phyloP scores from a whole-genome alignment of 1,284 basidiomycete genomes.

The Pseudozyma sp. region DNA sequence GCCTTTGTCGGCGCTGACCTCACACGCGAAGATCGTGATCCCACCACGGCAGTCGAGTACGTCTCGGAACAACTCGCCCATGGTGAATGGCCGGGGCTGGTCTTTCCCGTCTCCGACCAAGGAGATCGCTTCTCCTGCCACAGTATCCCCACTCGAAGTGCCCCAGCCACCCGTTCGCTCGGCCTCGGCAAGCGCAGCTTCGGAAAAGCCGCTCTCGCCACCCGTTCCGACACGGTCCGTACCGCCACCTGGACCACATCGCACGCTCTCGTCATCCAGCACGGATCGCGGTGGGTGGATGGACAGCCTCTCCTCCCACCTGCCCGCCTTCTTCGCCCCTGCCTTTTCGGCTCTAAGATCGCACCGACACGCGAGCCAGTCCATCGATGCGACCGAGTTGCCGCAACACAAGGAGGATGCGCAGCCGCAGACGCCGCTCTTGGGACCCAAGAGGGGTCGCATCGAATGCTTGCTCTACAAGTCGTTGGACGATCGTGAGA shows the following conservation, averaged over 20 bases:
- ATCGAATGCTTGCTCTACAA: constrained; percentile 76
- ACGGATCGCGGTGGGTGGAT: constrained; percentile 27
- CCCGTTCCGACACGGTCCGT: constrained; percentile 2
- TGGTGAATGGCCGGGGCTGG: not conserved
- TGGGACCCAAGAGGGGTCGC: constrained; percentile 51
- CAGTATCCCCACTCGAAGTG: not conserved
- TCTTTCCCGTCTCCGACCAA: not conserved
- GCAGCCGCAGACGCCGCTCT: constrained; percentile 8
- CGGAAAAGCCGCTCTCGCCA: not conserved
- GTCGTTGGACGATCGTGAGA: constrained; percentile 80
- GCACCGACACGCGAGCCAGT: constrained; percentile 10
- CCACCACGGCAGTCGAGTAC: constrained; percentile 26
- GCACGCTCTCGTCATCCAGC: not conserved
- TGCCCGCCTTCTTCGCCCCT: constrained; percentile 40
- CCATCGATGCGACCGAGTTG: not conserved
- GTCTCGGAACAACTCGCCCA: constrained; percentile 1
- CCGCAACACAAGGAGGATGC: not conserved
- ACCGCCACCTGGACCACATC: constrained; percentile 3
- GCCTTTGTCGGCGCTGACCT: not conserved
- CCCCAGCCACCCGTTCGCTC: constrained; percentile 12
- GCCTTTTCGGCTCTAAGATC: constrained; percentile 33
- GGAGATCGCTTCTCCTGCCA: not conserved
- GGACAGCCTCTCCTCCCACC: constrained; percentile 46
- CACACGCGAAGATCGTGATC: constrained; percentile 14
- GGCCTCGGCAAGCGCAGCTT: constrained; percentile 2